Evolutionary conservation across 441 rosid species (phyloP), one percentile per base, ranked within the genome.

Genomic region (Brassica hybrid): DNA sequence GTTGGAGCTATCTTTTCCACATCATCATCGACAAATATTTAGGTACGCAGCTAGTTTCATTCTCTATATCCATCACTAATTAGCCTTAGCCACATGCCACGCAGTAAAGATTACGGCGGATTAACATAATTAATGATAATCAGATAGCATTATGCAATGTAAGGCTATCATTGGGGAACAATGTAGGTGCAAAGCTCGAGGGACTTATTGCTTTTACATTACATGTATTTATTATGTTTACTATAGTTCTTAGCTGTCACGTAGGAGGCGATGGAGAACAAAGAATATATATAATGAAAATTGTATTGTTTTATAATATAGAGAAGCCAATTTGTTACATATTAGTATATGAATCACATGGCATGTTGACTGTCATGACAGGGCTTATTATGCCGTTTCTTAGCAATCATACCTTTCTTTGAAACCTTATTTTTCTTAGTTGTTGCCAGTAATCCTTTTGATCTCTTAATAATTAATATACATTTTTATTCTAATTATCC

Each of bases 281-380:
- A 66, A 78, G 65, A 59, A 48, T 75, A 12, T 52, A 68, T 8
- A 54, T 5, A 56, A 36, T 36, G 12, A 64, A 45, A 68, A 62
- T 9, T 62, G 43, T 18, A 68, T n/a, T 52, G 18, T 56, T 59
- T 19, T 43, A 43, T 11, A 52, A 60, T 21, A 61, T 45, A 59
- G 3, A 58, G 16, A 74, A 41, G 13, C 63, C 57, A 75, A 41
- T 76, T 65, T 72, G 77, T 61, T 59, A 34, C 75, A 65, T 50
- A 58, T 54, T 79, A 52, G 73, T 60, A 11, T 75, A 71, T 34
- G 80, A 67, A 72, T 80, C 80, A 80, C 83, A 80, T 80, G 83
- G 80, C 73, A 67, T 75, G 80, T 76, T 72, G 83, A 80, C 80
- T 76, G 80, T 67, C 80, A 80, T 80, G 83, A 80, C 83, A 76